phyloP scores from a whole-genome alignment of 2,329 filamentous ascomycete species.

The Calonectria pseudoreteaudii region DNA sequence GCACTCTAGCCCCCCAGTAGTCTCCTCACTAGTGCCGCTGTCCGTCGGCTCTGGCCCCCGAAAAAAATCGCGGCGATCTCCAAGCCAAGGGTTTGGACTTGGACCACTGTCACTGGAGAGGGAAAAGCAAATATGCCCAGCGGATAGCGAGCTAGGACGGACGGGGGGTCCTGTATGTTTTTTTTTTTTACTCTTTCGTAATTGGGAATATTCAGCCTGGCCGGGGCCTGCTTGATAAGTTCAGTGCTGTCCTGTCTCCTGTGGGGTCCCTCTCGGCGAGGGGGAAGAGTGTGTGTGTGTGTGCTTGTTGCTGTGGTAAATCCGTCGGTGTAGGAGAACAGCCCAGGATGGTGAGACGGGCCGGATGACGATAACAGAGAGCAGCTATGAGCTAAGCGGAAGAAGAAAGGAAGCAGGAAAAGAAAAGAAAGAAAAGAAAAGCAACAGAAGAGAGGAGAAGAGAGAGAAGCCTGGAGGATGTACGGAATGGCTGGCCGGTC shows the following conservation, averaged over 20 bases:
- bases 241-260: not conserved
- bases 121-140: conserved; percentile 20
- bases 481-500: conserved; percentile 5
- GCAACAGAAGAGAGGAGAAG: conserved; percentile 22
- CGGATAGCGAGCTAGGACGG: not conserved
- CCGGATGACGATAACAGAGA: conserved; percentile 1
- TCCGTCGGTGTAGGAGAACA: conserved; percentile 3
- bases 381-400: conserved; percentile 6
- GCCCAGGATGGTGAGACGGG: not conserved
- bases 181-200: not conserved
- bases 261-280: not conserved
- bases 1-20: conserved; percentile 10
- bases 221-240: not conserved
- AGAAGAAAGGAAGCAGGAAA: conserved; percentile 9
- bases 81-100: conserved; percentile 19
- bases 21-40: conserved; percentile 1
- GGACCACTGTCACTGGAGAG: conserved; percentile 25
- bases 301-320: conserved; percentile 19
- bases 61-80: conserved; percentile 16
- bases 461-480: not conserved
- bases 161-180: not conserved
- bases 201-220: not conserved
- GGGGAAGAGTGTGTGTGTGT: not conserved
- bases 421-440: conserved; percentile 4
- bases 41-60: conserved; percentile 7